Evolutionary conservation across 2,329 filamentous ascomycete genomes (phyloP).

Genomic region (Colletotrichum cuscutae): DNA sequence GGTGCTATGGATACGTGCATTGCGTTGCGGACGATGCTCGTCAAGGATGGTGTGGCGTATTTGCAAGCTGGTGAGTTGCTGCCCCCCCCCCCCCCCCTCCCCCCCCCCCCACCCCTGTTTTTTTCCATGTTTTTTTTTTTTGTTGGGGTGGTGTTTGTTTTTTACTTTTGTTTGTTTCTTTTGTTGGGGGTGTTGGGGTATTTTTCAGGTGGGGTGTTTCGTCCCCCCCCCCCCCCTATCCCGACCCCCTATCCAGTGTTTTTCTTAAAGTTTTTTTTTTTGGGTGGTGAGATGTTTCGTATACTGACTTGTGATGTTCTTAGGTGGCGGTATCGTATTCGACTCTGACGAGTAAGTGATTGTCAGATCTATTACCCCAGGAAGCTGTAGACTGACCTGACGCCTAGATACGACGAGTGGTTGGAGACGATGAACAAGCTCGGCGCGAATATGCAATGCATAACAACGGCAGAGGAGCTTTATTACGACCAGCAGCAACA

Average conservation of each 20-base stretch:
- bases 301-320: slow-evolving; percentile 5
- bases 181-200: too few species aligned
- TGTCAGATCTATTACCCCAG: too few species aligned
- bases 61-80: slow-evolving; percentile 74
- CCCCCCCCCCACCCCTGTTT: too few species aligned
- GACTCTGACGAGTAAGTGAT: slow-evolving; percentile 76
- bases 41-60: slow-evolving; percentile 92
- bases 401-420: slow-evolving; percentile 78
- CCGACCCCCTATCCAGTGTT: too few species aligned
- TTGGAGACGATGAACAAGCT: slow-evolving; percentile 97
- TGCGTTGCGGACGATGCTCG: slow-evolving; percentile 88
- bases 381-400: neutral
- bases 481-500: slow-evolving; percentile 51
- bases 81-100: too few species aligned
- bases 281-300: neutral
- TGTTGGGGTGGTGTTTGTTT: too few species aligned
- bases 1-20: slow-evolving; percentile 93
- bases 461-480: slow-evolving; percentile 83
- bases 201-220: too few species aligned
- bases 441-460: slow-evolving; percentile 88
- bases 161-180: too few species aligned
- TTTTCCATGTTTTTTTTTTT: too few species aligned
- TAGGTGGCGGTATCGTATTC: slow-evolving; percentile 89
- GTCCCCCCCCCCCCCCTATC: too few species aligned
- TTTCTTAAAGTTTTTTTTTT: neutral